Conservation (phyloP, 73 alveolate species). For the Uronychia binucleata region DNA sequence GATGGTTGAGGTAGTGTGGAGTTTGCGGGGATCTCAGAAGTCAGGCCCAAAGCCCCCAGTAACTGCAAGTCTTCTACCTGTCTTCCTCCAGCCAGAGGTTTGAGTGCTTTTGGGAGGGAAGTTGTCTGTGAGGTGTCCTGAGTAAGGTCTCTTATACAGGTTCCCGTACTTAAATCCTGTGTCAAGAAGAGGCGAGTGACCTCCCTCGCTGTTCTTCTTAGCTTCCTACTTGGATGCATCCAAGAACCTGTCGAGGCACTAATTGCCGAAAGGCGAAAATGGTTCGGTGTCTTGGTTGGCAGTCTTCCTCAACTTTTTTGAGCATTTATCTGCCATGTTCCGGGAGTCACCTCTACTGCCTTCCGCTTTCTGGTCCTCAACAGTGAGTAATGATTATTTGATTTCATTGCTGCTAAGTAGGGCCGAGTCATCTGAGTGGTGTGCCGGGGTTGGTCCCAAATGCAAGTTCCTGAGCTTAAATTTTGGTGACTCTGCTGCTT, state of each 20-base stretch:
- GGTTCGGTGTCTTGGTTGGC: background rate
- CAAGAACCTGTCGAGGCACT: background rate
- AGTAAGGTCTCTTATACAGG: too few relatives aligned
- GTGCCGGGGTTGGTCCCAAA: background rate
- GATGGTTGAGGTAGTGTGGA: too few relatives aligned
- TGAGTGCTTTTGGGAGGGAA: too few relatives aligned
- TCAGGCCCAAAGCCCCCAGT: too few relatives aligned
- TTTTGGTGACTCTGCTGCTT: background rate
- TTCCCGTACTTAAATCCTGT: too few relatives aligned
- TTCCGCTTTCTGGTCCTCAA: background rate
- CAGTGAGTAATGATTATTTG: background rate
- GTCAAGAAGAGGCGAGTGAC: too few relatives aligned
- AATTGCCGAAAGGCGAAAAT: background rate
- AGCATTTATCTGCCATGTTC: background rate
- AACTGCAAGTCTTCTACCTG: too few relatives aligned
- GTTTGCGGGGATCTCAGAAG: too few relatives aligned
- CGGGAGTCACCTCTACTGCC: background rate
- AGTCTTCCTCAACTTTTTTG: background rate
- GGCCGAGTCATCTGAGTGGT: background rate
- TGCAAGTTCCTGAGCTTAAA: background rate
- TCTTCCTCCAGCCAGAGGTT: too few relatives aligned
- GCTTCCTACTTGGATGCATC: too few relatives aligned
- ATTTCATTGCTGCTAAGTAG: background rate
- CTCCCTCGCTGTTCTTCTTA: too few relatives aligned
- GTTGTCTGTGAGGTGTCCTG: too few relatives aligned